A percentile compares a stretch with the other conserved stretches of the same genome.
phyloP scores from a whole-genome alignment of 2,329 filamentous ascomycete species.

The Stenocarpella maydis region DNA sequence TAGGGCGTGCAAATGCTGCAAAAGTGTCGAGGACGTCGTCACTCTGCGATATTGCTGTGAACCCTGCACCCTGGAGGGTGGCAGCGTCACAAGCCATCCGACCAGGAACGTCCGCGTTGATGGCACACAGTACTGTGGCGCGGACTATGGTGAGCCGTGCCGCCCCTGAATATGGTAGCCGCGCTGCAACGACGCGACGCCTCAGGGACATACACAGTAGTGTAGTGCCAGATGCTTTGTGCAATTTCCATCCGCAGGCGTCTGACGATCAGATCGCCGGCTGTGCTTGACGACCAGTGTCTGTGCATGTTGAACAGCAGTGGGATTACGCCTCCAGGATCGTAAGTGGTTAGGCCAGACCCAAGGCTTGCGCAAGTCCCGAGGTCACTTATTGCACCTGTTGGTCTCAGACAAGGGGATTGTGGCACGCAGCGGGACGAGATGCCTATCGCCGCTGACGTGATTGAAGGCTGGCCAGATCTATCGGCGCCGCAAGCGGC shows the following conservation, averaged over 20 bases:
- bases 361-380: slow-evolving; percentile 20
- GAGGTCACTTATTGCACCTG: neutral
- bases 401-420: neutral
- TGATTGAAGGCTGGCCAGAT: neutral
- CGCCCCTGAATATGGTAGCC: too few species aligned
- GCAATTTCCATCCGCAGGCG: neutral
- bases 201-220: too few species aligned
- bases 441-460: neutral
- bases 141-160: slow-evolving; percentile 14
- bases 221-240: neutral
- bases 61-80: slow-evolving; percentile 12
- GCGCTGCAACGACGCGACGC: neutral
- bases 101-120: neutral
- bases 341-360: slow-evolving; percentile 4
- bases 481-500: neutral
- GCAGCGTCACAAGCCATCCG: slow-evolving; percentile 2
- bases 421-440: neutral
- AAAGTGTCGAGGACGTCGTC: slow-evolving; percentile 5
- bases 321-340: slow-evolving; percentile 1
- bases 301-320: neutral
- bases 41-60: neutral
- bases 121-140: slow-evolving; percentile 18
- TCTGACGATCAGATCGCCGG: slow-evolving; percentile 14
- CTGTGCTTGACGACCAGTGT: neutral
- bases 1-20: neutral